A percentile compares a stretch with the other conserved stretches of the same genome.
phyloP scores from a whole-genome alignment of 345 rosid genomes.

The Trapa incisa region DNA sequence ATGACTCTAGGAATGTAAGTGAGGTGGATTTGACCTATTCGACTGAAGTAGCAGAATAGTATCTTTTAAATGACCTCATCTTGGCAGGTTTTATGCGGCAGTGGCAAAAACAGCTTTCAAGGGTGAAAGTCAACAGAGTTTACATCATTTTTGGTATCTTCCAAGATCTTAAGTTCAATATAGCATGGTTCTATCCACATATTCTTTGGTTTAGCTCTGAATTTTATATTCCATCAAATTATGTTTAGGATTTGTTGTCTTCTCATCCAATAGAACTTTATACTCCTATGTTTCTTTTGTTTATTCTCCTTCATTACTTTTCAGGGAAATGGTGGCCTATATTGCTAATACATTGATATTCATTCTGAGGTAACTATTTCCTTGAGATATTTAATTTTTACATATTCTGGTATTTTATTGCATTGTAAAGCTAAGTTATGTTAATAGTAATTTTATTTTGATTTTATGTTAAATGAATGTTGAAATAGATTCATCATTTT shows the following conservation, averaged over 20 bases:
- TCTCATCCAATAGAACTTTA: not conserved
- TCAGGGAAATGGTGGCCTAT: conserved; percentile 96
- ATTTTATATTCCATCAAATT: not conserved
- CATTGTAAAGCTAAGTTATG: not conserved
- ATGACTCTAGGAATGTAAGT: conserved; percentile 97
- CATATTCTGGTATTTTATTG: not conserved
- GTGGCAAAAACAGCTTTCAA: conserved; percentile 85
- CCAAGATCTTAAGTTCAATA: not conserved
- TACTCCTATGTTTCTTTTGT: not conserved
- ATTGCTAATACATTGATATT: conserved; percentile 94
- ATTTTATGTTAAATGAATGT: not conserved
- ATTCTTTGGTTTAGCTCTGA: not conserved
- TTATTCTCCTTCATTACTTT: conserved; percentile 2
- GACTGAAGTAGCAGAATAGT: conserved; percentile 2
- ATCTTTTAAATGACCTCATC: conserved; percentile 11
- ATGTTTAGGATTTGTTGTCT: not conserved
- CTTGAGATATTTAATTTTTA: not conserved
- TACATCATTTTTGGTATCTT: conserved; percentile 89
- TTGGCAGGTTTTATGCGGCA: conserved; percentile 83
- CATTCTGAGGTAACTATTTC: conserved; percentile 56
- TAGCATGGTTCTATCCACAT: not conserved
- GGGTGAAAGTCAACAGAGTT: conserved; percentile 84
- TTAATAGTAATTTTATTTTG: not conserved
- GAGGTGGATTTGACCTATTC: conserved; percentile 8
- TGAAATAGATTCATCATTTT: not conserved